Conservation (phyloP, 1,284 basidiomycete species). For the Meira nashicola region DNA sequence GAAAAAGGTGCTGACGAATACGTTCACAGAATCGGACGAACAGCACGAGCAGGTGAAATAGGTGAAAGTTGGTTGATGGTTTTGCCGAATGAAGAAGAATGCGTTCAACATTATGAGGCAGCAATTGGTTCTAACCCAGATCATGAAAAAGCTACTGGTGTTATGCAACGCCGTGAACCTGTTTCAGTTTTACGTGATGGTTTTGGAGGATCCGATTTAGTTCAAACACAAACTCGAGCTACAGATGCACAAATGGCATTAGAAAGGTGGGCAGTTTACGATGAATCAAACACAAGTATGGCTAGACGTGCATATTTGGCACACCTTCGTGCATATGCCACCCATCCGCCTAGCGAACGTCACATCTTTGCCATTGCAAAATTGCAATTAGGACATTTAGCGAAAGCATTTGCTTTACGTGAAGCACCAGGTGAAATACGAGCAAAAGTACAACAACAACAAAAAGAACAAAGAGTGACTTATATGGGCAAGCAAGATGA, state of each 20-base stretch:
- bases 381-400: slow-evolving; percentile 90
- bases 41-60: slow-evolving; percentile 82
- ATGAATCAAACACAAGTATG: slow-evolving; percentile 65
- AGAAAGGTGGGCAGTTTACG: slow-evolving; percentile 82
- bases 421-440: slow-evolving; percentile 65
- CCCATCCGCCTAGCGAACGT: slow-evolving; percentile 90
- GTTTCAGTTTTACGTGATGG: slow-evolving; percentile 1
- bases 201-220: neutral
- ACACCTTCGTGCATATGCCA: slow-evolving; percentile 92
- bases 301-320: slow-evolving; percentile 85
- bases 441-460: slow-evolving; percentile 47
- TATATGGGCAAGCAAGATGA: slow-evolving; percentile 75
- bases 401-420: slow-evolving; percentile 90
- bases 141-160: neutral
- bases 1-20: slow-evolving; percentile 96
- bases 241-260: slow-evolving; percentile 93
- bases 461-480: slow-evolving; percentile 78
- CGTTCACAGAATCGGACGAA: slow-evolving; percentile 91
- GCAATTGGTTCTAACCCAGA: neutral
- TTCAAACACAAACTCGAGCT: slow-evolving; percentile 74
- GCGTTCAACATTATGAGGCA: slow-evolving; percentile 1
- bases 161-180: neutral
- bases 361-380: slow-evolving; percentile 90
- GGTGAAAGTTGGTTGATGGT: slow-evolving; percentile 92
- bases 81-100: slow-evolving; percentile 73